Evolutionary conservation across 2,329 filamentous ascomycete genomes (phyloP).

Genomic region (Nectriaceae sp.): DNA sequence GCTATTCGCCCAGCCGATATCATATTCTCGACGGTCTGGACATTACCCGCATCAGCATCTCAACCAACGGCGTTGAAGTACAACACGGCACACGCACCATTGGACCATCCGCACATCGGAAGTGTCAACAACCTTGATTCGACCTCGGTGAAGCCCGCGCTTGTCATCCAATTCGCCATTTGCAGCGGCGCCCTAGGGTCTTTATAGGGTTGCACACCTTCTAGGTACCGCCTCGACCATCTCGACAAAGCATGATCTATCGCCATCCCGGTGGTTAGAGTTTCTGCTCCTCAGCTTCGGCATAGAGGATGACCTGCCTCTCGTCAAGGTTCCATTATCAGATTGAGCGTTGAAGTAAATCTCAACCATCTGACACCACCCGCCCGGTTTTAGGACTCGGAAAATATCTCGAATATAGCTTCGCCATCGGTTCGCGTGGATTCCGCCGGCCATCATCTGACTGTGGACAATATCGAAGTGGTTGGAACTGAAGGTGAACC

Average conservation of each 20-base stretch:
- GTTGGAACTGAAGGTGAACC: slow-evolving; percentile 68
- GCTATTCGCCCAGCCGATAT: slow-evolving; percentile 55
- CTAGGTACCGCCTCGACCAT: slow-evolving; percentile 68
- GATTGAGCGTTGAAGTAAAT: slow-evolving; percentile 85
- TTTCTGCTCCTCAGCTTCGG: neutral
- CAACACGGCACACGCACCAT: slow-evolving; percentile 46
- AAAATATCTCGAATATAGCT: slow-evolving; percentile 77
- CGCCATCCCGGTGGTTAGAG: slow-evolving; percentile 11
- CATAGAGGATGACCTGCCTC: slow-evolving; percentile 43
- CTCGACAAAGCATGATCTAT: slow-evolving; percentile 63
- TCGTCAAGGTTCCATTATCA: slow-evolving; percentile 75
- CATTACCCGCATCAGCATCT: slow-evolving; percentile 3
- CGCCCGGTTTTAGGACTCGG: slow-evolving; percentile 69
- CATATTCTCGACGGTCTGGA: slow-evolving; percentile 51
- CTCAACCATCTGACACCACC: slow-evolving; percentile 90
- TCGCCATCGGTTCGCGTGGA: slow-evolving; percentile 72
- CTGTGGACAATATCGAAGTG: slow-evolving; percentile 86
- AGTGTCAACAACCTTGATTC: slow-evolving; percentile 66
- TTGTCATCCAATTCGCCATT: slow-evolving; percentile 58
- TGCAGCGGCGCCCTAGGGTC: slow-evolving; percentile 66
- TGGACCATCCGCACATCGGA: slow-evolving; percentile 71
- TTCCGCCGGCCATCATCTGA: slow-evolving; percentile 69
- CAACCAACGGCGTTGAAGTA: neutral
- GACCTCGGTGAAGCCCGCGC: slow-evolving; percentile 68
- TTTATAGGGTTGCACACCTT: slow-evolving; percentile 63